Evolutionary conservation across 371 early-diverging fungal species (phyloP), one percentile per base, ranked within the genome.

Genomic region (Lichtheimia ornata): DNA sequence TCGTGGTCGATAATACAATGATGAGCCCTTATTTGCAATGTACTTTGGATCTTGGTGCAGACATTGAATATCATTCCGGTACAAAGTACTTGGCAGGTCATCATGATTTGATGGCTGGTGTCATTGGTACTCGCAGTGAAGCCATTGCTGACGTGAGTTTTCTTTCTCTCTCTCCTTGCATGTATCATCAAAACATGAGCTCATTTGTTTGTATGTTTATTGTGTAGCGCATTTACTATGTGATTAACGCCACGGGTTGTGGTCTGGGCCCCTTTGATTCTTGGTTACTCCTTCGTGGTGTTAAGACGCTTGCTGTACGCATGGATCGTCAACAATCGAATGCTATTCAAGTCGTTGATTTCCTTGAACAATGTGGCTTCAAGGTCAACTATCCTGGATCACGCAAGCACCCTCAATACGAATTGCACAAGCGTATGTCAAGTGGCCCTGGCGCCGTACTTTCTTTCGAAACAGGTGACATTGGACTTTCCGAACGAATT

Each of bases 1-100:
- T 96, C 6, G 93, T 94, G 20, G 96, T 96, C 3, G 96, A 96
- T 67, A 96, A 96, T 68, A 96, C 96, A 62, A 94, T 96, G 92
- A 92, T 94, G 94, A 87, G 87, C 18, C 96, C 96, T 28, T 89
- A 92, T 57, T 79, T 94, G n/a, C 92, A 92, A 71, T 80, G 87
- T 22, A 89, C 94, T 1, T 75, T 96, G n/a, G 89, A 91, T 50
- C 74, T 92, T 18, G 96, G 95, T 22, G 95, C 94, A 5, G 94
- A 94, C 73, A 90, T 96, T 58, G 88, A 84, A 1, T 92, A 92
- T 55, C 93, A 96, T 63, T 91, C 91, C 7, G 94, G 89, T 12
- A 96, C 95, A 25, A 96, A 96, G 73, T 94, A 91, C 71, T 77
- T 96, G 27, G 88, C 89, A 25, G 96, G 96, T n/a, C 96, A 96